These are phyloP conservation scores for Epichloe coenophiala DNA, from an alignment of 2,329 filamentous ascomycete species.

Conservation along the genomic window DNA sequence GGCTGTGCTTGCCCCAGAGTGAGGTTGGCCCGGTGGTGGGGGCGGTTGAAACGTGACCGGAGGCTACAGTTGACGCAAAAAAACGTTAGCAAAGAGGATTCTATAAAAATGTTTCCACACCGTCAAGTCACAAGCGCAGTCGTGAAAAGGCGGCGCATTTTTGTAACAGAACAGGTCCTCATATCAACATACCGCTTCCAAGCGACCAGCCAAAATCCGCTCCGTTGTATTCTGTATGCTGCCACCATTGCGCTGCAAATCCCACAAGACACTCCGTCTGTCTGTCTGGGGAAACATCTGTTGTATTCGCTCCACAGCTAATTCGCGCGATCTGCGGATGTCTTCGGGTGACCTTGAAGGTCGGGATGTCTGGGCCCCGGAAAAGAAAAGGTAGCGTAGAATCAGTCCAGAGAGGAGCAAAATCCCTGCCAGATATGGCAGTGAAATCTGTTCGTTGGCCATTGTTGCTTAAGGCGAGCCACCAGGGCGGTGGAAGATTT, in stretches of 20 bases:
- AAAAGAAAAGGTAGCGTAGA: slow-evolving; percentile 73
- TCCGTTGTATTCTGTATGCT: slow-evolving; percentile 84
- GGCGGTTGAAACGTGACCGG: slow-evolving; percentile 68
- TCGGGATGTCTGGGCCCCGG: slow-evolving; percentile 22
- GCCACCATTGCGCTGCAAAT: slow-evolving; percentile 79
- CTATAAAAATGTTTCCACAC: too few species aligned
- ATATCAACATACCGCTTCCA: slow-evolving; percentile 49
- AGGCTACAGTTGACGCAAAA: slow-evolving; percentile 37
- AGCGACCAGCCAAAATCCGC: slow-evolving; percentile 52
- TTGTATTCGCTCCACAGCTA: slow-evolving; percentile 70
- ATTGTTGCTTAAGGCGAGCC: slow-evolving; percentile 19
- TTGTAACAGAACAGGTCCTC: too few species aligned
- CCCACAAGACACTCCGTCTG: slow-evolving; percentile 77
- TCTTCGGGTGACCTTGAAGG: slow-evolving; percentile 24
- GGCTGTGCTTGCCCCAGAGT: slow-evolving; percentile 24
- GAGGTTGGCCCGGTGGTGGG: slow-evolving; percentile 30
- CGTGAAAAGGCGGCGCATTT: too few species aligned
- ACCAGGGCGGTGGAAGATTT: not conserved
- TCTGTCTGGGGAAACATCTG: slow-evolving; percentile 92
- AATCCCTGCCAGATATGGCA: slow-evolving; percentile 75
- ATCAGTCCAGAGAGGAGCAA: slow-evolving; percentile 68
- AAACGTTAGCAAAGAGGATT: not conserved
- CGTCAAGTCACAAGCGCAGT: too few species aligned
- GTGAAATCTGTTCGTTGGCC: slow-evolving; percentile 62
- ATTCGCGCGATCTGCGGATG: slow-evolving; percentile 43